phyloP scores from a whole-genome alignment of 495 filamentous ascomycete species.

The Aspergillus sparsus region DNA sequence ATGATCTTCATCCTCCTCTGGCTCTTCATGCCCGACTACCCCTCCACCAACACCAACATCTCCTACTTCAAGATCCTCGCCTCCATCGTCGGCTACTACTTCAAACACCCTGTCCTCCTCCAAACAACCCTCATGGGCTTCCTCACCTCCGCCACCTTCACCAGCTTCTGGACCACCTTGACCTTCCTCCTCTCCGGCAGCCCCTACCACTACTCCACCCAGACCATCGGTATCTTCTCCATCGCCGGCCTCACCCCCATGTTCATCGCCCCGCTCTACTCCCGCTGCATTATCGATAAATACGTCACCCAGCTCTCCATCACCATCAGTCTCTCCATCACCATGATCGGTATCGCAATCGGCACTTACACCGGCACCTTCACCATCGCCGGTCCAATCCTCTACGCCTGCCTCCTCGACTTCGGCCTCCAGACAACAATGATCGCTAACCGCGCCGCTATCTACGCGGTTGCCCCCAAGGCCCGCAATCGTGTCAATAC shows the following conservation, averaged over 20 bases:
- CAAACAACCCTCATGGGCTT: conserved; percentile 64
- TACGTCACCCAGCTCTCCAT: conserved; percentile 67
- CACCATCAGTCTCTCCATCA: conserved; percentile 58
- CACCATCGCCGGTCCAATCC: conserved; percentile 70
- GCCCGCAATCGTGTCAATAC: conserved; percentile 79
- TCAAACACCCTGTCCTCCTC: conserved; percentile 65
- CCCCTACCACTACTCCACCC: conserved; percentile 67
- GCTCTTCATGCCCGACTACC: conserved; percentile 80
- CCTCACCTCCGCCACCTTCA: conserved; percentile 59
- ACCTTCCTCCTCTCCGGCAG: conserved; percentile 71
- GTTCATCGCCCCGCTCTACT: conserved; percentile 64
- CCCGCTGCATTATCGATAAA: conserved; percentile 67
- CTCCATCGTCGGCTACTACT: conserved; percentile 60
- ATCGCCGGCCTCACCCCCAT: conserved; percentile 74
- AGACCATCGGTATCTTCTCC: conserved; percentile 75
- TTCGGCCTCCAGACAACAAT: conserved; percentile 73
- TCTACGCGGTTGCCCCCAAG: conserved; percentile 71
- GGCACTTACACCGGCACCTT: conserved; percentile 68
- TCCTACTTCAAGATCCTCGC: conserved; percentile 66
- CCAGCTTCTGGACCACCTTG: conserved; percentile 79
- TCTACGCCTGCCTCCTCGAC: conserved; percentile 74
- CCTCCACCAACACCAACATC: conserved; percentile 62
- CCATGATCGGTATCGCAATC: conserved; percentile 62
- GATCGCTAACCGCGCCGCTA: conserved; percentile 70
- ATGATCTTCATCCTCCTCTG: conserved; percentile 67